Base-by-base conservation (phyloP, 495 filamentous ascomycete genomes). In the Articulospora tetracladia region DNA sequence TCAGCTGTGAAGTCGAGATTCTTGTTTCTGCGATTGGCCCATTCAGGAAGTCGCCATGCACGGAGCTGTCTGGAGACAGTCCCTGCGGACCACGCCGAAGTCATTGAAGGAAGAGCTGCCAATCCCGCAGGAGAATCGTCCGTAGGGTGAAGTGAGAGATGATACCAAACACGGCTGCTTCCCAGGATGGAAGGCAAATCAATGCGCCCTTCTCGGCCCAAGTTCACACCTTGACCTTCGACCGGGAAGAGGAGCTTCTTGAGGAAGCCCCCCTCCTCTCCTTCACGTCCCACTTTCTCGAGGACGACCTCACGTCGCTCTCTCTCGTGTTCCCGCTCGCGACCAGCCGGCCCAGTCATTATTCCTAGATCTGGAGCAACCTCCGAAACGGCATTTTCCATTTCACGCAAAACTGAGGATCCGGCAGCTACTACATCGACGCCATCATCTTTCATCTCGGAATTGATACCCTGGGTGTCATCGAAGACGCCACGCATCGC, bases 1-100 rank as follows among this genome's bases (percentile, higher is more conserved):
- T 98, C 94, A 12, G 91, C 90, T 0, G 94, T 98, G 70, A 96
- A 98, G 71, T 98, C 94, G n/a, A 98, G 84, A 61, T 88, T 83
- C 71, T 91, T 93, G 64, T 91, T 91, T 28, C 94, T 83, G 48
- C 93, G 87, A 67, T 97, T 98, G 1, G 92, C 90, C 94, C 94
- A 98, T 70, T 98, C 94, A 0, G 93, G 89, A 4, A 98, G 79
- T 63, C 94, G 79, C 94, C 94, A 98, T 39, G 89, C 83, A 27
- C 94, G 88, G 17, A 98, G 77, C 73, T 98, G 95, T 47, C 91
- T 85, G 10, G 95, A 98, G 1, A 98, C 91, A 1, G 88, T 86
- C 23, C 90, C 90, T 15, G 94, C 95, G 24, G 92, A 93, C 94
- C 94, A 98, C 1, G 87, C 81, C 17, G 87, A 83, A 7, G 80